phyloP scores from a whole-genome alignment of 2,329 filamentous ascomycete species.

The Dactylellina cionopaga region DNA sequence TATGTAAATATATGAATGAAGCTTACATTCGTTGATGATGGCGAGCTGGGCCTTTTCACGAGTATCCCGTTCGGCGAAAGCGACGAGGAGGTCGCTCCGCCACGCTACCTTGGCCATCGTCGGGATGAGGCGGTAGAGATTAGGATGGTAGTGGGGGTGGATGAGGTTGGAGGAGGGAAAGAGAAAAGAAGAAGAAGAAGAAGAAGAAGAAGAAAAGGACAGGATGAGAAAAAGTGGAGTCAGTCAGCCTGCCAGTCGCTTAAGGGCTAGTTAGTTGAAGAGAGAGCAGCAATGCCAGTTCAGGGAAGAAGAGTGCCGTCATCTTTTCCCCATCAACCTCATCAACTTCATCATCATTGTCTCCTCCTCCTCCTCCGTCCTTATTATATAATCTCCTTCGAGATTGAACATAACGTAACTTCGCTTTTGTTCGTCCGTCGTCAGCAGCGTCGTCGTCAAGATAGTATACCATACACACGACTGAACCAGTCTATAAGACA shows the following conservation, averaged over 20 bases:
- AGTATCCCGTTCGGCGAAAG: constrained; percentile 54
- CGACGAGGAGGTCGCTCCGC: constrained; percentile 53
- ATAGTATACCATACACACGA: too few species aligned
- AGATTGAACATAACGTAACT: background rate
- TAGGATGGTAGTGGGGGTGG: background rate
- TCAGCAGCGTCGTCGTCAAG: background rate
- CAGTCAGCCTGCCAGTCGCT: too few species aligned
- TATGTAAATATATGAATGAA: background rate
- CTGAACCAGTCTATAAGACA: too few species aligned
- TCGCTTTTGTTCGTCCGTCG: constrained; percentile 26
- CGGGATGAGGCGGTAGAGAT: background rate
- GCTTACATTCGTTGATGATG: constrained; percentile 54
- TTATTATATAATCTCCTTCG: background rate
- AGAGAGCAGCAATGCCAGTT: too few species aligned
- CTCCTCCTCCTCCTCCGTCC: background rate
- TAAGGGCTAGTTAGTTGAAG: background rate
- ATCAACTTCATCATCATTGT: too few species aligned
- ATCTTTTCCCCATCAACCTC: too few species aligned
- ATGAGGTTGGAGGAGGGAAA: background rate
- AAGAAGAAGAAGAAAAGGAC: background rate
- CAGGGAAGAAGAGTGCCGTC: background rate
- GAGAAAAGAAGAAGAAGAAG: background rate
- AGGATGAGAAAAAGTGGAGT: background rate
- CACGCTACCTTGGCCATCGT: constrained; percentile 42
- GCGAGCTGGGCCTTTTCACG: constrained; percentile 55